phyloP scores from a whole-genome alignment of 768 basidiomycete species.

The Suillus bovinus region DNA sequence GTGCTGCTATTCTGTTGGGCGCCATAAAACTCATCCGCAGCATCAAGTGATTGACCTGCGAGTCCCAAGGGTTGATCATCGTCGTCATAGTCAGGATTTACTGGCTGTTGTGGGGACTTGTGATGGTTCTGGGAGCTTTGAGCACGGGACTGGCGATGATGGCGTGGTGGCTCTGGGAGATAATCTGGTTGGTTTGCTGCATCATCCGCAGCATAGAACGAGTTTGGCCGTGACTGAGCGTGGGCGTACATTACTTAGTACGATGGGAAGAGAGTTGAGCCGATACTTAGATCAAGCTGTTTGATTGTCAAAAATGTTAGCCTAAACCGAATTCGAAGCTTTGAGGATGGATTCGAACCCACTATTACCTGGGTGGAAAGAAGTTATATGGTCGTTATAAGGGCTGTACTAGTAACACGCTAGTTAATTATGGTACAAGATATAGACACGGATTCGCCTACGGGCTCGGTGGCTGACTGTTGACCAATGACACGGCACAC shows the following conservation, averaged over 20 bases:
- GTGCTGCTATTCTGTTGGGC: slow-evolving; percentile 16
- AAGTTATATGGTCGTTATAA: background rate
- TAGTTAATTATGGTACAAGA: slow-evolving; percentile 2
- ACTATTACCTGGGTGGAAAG: background rate
- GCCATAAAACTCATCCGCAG: slow-evolving; percentile 44
- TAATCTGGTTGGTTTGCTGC: slow-evolving; percentile 11
- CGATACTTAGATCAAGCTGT: background rate
- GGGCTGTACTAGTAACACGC: background rate
- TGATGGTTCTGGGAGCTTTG: slow-evolving; percentile 20
- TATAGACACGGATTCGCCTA: background rate
- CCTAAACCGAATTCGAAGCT: background rate
- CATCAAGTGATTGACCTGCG: slow-evolving; percentile 32
- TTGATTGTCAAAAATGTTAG: background rate
- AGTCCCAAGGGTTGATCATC: slow-evolving; percentile 40
- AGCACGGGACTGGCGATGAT: slow-evolving; percentile 22
- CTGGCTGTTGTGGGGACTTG: slow-evolving; percentile 22
- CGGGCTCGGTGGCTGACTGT: slow-evolving; percentile 3
- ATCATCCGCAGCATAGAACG: slow-evolving; percentile 33
- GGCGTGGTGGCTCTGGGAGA: slow-evolving; percentile 13
- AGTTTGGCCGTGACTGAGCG: slow-evolving; percentile 36
- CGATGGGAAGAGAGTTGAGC: background rate
- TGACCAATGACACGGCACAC: slow-evolving; percentile 7
- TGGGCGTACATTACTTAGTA: slow-evolving; percentile 29
- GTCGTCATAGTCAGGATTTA: slow-evolving; percentile 38
- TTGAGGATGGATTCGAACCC: background rate